Evolutionary conservation across 2,329 filamentous ascomycete genomes (phyloP), one percentile per base, ranked within the genome.

Genomic region (Diaporthe caulivora): DNA sequence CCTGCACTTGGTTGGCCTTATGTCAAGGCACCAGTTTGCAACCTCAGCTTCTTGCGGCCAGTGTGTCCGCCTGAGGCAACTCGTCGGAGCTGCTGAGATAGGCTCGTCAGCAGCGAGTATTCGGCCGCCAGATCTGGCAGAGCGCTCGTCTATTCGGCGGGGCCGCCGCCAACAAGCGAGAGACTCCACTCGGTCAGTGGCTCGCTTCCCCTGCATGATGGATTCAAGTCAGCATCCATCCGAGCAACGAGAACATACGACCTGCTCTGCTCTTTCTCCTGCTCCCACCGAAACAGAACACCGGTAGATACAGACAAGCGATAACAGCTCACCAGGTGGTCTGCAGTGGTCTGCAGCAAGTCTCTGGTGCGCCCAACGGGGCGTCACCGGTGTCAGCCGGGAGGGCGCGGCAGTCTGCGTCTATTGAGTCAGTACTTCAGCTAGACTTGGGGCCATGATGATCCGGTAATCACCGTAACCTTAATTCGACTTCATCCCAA

Each of bases 401-500:
- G 17, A 34, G 44, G 3, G 17, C 29, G 17, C 21, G 29, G 15
- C n/a, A 70, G 54, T 60, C 67, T 70, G 67, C 53, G 24, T n/a
- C 7, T 8, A 69, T n/a, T 10, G 53, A 69, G 21, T 44, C 42
- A 34, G 68, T 57, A 60, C 54, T 40, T 21, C 7, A 24, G 26
- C n/a, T 18, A 29, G 34, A 21, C 13, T 60, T n/a, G 34, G 42
- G 42, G 44, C 24, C n/a, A 37, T 10, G 68, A 7, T 31, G 7
- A 60, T 60, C 54, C 37, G 68, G 68, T 26, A 34, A 29, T 29
- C 54, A 47, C 26, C 42, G 26, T 29, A 70, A 70, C 54, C 68
- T 70, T 70, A 60, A 21, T 70, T 60, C 42, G 47, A 70, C 68
- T 49, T 70, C 68, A 60, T 51, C n/a, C 42, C 47, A 53, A 18